phyloP scores from a whole-genome alignment of 2,329 filamentous ascomycete species.

The Aspergillus proliferans region DNA sequence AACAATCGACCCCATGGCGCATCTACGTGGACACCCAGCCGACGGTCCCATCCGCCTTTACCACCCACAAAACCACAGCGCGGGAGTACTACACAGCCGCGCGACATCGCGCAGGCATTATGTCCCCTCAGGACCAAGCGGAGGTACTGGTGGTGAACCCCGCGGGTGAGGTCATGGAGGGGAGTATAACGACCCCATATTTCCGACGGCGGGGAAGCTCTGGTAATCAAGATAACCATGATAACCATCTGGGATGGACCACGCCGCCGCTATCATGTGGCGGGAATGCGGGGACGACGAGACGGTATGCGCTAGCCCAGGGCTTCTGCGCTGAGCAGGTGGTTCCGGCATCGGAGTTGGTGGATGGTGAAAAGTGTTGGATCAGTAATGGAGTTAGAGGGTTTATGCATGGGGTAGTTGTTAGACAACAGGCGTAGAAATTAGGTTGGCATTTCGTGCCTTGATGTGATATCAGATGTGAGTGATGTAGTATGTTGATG shows the following conservation, averaged over 20 bases:
- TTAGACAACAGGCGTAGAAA: constrained; percentile 1
- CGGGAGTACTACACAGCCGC: constrained; percentile 67
- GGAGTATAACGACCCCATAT: constrained; percentile 74
- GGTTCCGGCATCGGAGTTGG: constrained; percentile 55
- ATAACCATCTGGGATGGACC: constrained; percentile 57
- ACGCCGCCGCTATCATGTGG: constrained; percentile 73
- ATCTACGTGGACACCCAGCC: constrained; percentile 48
- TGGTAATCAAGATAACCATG: neutral
- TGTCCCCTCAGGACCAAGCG: constrained; percentile 36
- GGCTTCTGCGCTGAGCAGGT: constrained; percentile 61
- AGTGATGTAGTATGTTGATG: too few relatives aligned
- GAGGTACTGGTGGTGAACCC: constrained; percentile 73
- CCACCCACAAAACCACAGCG: constrained; percentile 77
- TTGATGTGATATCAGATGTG: too few relatives aligned
- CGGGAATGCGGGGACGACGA: constrained; percentile 74
- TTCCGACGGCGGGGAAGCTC: constrained; percentile 47
- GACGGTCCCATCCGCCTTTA: constrained; percentile 57
- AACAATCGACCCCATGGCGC: constrained; percentile 33
- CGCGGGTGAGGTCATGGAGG: constrained; percentile 70
- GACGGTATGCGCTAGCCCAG: constrained; percentile 72
- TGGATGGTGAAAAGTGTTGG: constrained; percentile 74
- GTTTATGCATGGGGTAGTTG: constrained; percentile 49
- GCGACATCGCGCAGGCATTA: constrained; percentile 55
- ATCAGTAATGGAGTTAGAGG: constrained; percentile 83
- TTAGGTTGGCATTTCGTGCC: too few relatives aligned